These are phyloP conservation scores for Pythium angustatum DNA, from an alignment of 352 stramenopile genomes.

Conservation along the genomic window DNA sequence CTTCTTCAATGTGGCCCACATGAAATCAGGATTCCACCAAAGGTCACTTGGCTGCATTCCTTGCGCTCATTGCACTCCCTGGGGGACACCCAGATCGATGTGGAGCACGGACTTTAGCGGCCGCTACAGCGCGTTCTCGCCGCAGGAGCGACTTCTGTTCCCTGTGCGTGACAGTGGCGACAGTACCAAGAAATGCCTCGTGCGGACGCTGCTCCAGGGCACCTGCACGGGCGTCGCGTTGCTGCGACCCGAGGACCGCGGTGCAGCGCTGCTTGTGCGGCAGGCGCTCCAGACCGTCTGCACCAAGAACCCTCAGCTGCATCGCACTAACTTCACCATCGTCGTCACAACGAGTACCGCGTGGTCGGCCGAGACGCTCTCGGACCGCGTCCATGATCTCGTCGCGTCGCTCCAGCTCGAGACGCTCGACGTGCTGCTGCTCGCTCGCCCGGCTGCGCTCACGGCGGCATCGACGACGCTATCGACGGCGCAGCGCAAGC, in stretches of 20 bases:
- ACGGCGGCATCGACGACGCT: background rate
- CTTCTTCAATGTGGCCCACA: conserved; percentile 10
- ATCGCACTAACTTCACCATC: conserved; percentile 34
- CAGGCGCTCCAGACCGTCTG: conserved; percentile 31
- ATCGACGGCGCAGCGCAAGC: conserved; percentile 41
- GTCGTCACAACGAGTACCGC: conserved; percentile 25
- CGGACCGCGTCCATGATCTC: conserved; percentile 32
- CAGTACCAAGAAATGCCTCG: conserved; percentile 30
- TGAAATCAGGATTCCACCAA: background rate
- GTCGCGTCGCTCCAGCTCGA: conserved; percentile 38
- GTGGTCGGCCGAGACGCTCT: conserved; percentile 29
- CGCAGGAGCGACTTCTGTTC: conserved; percentile 56
- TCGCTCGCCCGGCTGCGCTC: conserved; percentile 28
- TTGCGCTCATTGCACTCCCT: background rate
- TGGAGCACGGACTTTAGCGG: conserved; percentile 51
- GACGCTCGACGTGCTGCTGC: conserved; percentile 46
- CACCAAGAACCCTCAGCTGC: conserved; percentile 34
- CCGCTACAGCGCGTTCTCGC: conserved; percentile 34
- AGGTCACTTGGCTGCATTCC: conserved; percentile 21
- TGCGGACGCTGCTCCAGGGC: conserved; percentile 32
- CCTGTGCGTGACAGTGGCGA: conserved; percentile 32
- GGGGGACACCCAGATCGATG: conserved; percentile 29
- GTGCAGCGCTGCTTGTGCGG: conserved; percentile 32
- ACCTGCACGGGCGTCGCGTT: conserved; percentile 45
- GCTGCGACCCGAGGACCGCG: conserved; percentile 32